Evolutionary conservation across 192 early-diverging fungal genomes (phyloP), one percentile per base, ranked within the genome.

Genomic region (Dispira simplex): DNA sequence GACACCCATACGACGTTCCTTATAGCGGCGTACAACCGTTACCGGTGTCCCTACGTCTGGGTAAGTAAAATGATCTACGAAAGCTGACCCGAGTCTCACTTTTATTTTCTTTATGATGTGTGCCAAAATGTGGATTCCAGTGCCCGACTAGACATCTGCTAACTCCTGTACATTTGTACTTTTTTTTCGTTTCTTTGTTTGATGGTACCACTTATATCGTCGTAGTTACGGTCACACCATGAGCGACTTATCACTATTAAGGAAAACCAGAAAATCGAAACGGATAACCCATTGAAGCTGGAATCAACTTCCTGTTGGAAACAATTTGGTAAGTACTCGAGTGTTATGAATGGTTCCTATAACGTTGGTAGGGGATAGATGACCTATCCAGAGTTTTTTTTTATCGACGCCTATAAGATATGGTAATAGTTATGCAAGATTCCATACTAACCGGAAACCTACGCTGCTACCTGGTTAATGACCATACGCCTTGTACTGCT

Each of bases 41-140:
- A 87, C 67, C 79, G 80, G 64, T 82, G 83, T 46, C 85, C 85
- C 21, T 87, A 84, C 64, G 85, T 87, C 46, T 87, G 85, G 85
- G 79, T 80, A 73, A 44, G 72, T 27, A 27, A 26, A 11, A 10
- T 26, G 18, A 21, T 13, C 25, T 18, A 62, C 45, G 3, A 10
- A 32, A 62, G 1, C 0, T n/a, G 5, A 45, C 18, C 20, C 20
- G 9, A 25, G 10, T 16, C 21, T 46, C 59, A 13, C 27, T 18
- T 5, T 3, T 39, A n/a, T 44, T 23, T 25, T 39, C 4, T 18
- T 48, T 28, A 14, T 26, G 56, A 28, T 63, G 23, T 21, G 0
- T 11, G 0, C n/a, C 14, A 18, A 11, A 18, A 63, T 10, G 14
- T 46, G 10, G 20, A 62, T 8, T 0, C 10, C n/a, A 62, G 16